Conservation (phyloP, 192 early-diverging fungal genomes). For the Podochytrium sp. region DNA sequence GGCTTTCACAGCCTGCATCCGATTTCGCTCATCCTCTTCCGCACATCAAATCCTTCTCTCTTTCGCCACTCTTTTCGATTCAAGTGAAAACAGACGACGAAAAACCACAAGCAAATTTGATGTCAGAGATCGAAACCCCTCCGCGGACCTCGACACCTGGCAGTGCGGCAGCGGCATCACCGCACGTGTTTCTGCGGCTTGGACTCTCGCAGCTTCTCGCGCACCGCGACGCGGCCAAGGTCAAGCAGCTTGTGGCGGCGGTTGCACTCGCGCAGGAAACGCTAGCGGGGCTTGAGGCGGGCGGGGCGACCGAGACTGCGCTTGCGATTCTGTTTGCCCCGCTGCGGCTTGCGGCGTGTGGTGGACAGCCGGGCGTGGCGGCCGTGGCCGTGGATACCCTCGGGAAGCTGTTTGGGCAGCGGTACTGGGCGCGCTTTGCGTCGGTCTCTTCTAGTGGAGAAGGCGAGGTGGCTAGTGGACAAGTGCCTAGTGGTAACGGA, state of each 20-base stretch:
- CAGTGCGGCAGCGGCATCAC: constrained; percentile 5
- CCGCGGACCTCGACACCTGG: too few species aligned
- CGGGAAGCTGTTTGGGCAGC: constrained; percentile 64
- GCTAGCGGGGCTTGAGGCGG: not conserved
- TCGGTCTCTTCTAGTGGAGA: constrained; percentile 11
- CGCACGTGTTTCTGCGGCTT: constrained; percentile 52
- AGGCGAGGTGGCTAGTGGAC: constrained; percentile 23
- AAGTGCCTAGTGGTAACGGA: constrained; percentile 37
- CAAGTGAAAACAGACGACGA: too few species aligned
- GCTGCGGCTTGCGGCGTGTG: constrained; percentile 71
- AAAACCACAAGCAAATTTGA: too few species aligned
- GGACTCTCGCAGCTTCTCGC: constrained; percentile 47
- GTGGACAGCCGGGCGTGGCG: constrained; percentile 59
- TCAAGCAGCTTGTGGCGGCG: constrained; percentile 39
- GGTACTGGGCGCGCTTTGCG: constrained; percentile 42
- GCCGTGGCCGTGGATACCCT: constrained; percentile 78
- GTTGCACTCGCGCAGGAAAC: constrained; percentile 34
- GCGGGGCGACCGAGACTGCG: not conserved
- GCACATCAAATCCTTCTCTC: too few species aligned
- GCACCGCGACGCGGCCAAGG: constrained; percentile 46
- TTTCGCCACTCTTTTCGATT: too few species aligned
- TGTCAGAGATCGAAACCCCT: too few species aligned
- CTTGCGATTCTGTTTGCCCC: constrained; percentile 21
- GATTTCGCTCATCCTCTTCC: too few species aligned
- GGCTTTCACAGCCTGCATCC: too few species aligned